These are phyloP conservation scores for Triticum urartu DNA, from an alignment of 176 grass and related monocot species.

Conservation along the genomic window DNA sequence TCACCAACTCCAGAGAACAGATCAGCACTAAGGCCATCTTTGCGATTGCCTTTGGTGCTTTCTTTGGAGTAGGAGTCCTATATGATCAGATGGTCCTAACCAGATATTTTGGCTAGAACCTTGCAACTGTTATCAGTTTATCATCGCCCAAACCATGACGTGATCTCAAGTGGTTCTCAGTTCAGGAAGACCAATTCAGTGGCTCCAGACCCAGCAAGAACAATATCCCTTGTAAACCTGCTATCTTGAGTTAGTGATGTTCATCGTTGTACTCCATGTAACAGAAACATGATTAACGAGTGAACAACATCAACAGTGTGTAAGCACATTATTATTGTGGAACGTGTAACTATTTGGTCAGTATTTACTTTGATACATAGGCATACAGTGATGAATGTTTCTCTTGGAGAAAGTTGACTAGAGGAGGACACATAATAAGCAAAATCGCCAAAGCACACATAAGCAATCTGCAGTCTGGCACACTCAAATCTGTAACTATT, in stretches of 20 bases:
- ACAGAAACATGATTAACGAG: neutral
- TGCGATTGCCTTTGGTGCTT: neutral
- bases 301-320: neutral
- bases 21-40: neutral
- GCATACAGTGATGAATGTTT: too few relatives aligned
- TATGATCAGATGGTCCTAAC: conserved; percentile 25
- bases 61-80: conserved; percentile 10
- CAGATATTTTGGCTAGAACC: neutral
- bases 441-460: too few relatives aligned
- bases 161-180: neutral
- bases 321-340: too few relatives aligned
- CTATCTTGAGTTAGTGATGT: neutral
- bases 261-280: neutral
- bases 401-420: too few relatives aligned
- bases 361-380: too few relatives aligned
- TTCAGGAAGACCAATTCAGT: neutral
- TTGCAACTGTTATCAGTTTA: neutral
- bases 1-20: neutral
- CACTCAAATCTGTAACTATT: too few relatives aligned
- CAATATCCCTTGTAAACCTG: neutral
- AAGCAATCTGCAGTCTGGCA: too few relatives aligned
- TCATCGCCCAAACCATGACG: neutral
- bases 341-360: too few relatives aligned
- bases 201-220: neutral
- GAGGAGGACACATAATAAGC: too few relatives aligned